phyloP scores from a whole-genome alignment of 441 rosid species.

The Adansonia grandidieri region DNA sequence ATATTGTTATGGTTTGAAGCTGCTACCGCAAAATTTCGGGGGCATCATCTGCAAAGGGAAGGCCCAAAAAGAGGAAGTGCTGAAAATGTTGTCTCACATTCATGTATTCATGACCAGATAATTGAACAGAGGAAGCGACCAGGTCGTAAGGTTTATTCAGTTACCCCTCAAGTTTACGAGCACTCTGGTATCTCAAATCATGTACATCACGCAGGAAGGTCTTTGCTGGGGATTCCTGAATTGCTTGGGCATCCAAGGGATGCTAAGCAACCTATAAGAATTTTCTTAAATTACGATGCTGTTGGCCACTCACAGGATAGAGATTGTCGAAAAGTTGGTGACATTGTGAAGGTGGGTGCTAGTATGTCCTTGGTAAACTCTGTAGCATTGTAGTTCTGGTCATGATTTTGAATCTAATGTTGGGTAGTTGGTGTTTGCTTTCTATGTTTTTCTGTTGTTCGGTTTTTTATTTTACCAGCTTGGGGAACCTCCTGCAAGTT shows the following conservation, averaged over 20 bases:
- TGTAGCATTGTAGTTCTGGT: conserved; percentile 18
- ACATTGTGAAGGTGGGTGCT: conserved; percentile 84
- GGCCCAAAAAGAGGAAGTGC: conserved; percentile 46
- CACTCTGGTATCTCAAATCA: conserved; percentile 46
- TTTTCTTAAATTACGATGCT: conserved; percentile 95
- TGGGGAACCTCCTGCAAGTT: conserved; percentile 81
- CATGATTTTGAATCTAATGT: conserved; percentile 26
- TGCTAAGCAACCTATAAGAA: conserved; percentile 88
- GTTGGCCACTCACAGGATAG: conserved; percentile 95
- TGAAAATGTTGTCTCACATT: conserved; percentile 63
- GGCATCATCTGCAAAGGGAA: conserved; percentile 43
- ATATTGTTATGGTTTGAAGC: conserved; percentile 56
- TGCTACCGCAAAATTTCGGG: conserved; percentile 45
- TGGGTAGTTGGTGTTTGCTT: conserved; percentile 19
- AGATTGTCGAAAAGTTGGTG: conserved; percentile 87
- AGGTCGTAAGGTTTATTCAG: conserved; percentile 79
- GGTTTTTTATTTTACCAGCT: conserved; percentile 49
- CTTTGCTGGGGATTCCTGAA: conserved; percentile 62
- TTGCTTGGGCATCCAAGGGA: conserved; percentile 43
- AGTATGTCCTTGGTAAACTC: conserved; percentile 19
- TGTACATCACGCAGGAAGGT: conserved; percentile 66
- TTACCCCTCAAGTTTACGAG: conserved; percentile 90
- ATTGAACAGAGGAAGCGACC: conserved; percentile 87
- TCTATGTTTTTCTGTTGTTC: conserved; percentile 14
- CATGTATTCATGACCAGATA: conserved; percentile 96